These are phyloP conservation scores for Tetrapisispora taiwanensis DNA, from an alignment of 805 yeast genomes.

Conservation along the genomic window DNA sequence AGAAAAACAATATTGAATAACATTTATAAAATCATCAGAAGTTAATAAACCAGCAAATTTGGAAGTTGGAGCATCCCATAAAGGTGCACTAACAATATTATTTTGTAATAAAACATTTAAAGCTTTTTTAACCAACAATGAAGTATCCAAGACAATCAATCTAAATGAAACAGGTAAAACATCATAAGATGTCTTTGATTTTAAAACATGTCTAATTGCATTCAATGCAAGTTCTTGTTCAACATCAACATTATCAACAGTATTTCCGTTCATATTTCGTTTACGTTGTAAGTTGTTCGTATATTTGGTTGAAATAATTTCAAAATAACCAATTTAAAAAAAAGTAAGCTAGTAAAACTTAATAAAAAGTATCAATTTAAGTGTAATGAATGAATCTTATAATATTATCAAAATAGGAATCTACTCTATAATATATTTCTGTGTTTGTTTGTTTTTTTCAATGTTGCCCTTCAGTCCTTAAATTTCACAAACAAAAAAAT, in stretches of 20 bases:
- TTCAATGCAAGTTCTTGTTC: slow-evolving; percentile 70
- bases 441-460: too few species aligned
- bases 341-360: too few species aligned
- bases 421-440: too few species aligned
- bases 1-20: slow-evolving; percentile 86
- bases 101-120: slow-evolving; percentile 83
- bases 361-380: too few species aligned
- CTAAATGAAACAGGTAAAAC: slow-evolving; percentile 93
- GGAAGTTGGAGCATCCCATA: slow-evolving; percentile 86
- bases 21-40: slow-evolving; percentile 86
- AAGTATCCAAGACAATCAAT: slow-evolving; percentile 85
- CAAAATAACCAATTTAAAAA: background rate
- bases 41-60: slow-evolving; percentile 91
- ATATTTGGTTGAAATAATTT: too few species aligned
- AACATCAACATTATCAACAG: slow-evolving; percentile 1
- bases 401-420: too few species aligned
- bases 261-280: background rate
- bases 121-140: slow-evolving; percentile 80
- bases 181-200: slow-evolving; percentile 89
- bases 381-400: too few species aligned
- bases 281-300: too few species aligned
- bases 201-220: slow-evolving; percentile 74
- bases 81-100: slow-evolving; percentile 90
- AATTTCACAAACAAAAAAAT: too few species aligned
- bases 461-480: too few species aligned